Evolutionary conservation across 2,329 filamentous ascomycete genomes (phyloP).

Genomic region (Lachnellula subtilissima): DNA sequence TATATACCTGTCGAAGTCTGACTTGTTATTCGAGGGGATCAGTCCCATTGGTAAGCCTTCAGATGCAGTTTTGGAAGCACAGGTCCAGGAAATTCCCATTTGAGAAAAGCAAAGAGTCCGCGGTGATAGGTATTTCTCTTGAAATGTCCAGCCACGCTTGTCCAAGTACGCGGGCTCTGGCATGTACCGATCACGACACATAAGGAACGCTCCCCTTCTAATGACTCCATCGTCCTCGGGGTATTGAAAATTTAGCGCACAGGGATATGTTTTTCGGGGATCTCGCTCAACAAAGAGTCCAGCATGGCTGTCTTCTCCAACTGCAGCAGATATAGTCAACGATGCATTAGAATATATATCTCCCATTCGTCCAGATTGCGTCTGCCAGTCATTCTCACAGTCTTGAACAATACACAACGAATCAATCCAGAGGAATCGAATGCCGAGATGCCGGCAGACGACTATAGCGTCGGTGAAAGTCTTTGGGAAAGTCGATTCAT

Average conservation of each 20-base stretch:
- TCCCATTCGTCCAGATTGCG: constrained; percentile 25
- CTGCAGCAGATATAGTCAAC: constrained; percentile 24
- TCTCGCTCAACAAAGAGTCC: constrained; percentile 10
- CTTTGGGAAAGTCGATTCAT: constrained; percentile 15
- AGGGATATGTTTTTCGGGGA: constrained; percentile 10
- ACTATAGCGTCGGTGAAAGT: constrained; percentile 31
- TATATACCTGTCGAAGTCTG: too few relatives aligned
- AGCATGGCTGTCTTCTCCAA: constrained; percentile 9
- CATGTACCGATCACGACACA: constrained; percentile 4
- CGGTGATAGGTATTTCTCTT: constrained; percentile 10
- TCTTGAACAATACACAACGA: constrained; percentile 31
- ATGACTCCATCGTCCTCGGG: constrained; percentile 7
- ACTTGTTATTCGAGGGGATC: too few relatives aligned
- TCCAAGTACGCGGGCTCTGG: constrained; percentile 5
- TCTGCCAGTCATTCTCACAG: constrained; percentile 24
- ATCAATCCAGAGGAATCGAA: constrained; percentile 33
- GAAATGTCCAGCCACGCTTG: constrained; percentile 12
- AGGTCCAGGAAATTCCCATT: too few relatives aligned
- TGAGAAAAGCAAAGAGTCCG: constrained; percentile 3
- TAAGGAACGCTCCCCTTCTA: constrained; percentile 1
- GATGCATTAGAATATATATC: constrained; percentile 23
- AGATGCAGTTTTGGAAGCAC: too few relatives aligned
- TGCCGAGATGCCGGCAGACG: constrained; percentile 23
- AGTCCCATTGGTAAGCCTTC: too few relatives aligned
- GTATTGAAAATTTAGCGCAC: constrained; percentile 6